These are phyloP conservation scores for Monoraphidium neglectum DNA, from an alignment of 139 green algal species.

Conservation along the genomic window DNA sequence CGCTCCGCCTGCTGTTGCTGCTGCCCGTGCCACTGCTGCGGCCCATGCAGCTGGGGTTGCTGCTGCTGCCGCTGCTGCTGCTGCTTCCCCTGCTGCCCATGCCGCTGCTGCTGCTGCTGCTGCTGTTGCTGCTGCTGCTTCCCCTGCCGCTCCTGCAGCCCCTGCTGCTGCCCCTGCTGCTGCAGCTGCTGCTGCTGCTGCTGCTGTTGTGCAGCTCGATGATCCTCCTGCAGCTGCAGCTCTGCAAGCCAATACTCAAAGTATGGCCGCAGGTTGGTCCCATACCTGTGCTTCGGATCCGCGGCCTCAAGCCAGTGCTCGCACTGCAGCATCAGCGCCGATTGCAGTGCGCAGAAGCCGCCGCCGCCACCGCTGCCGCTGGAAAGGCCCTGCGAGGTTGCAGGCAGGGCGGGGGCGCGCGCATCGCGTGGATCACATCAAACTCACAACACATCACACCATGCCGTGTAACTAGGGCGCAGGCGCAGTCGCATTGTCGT, in stretches of 20 bases:
- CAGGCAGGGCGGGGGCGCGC: too few species aligned
- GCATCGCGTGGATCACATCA: too few species aligned
- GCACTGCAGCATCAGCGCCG: constrained; percentile 43
- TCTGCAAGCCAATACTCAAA: constrained; percentile 49
- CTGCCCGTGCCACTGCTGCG: not conserved
- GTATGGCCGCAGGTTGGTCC: constrained; percentile 62
- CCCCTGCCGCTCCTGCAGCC: constrained; percentile 13
- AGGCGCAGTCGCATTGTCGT: too few species aligned
- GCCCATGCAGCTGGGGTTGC: not conserved
- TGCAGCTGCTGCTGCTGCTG: too few species aligned
- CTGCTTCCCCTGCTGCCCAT: constrained; percentile 1
- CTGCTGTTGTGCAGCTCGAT: too few species aligned
- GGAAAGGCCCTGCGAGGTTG: too few species aligned
- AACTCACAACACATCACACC: too few species aligned
- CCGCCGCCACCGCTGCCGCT: too few species aligned
- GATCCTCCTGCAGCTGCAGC: constrained; percentile 8
- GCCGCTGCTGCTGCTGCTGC: too few species aligned
- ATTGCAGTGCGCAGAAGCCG: too few species aligned
- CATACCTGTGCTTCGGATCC: constrained; percentile 67
- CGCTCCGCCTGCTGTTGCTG: not conserved
- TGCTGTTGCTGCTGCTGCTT: constrained; percentile 6
- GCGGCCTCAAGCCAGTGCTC: constrained; percentile 71
- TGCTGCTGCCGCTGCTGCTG: constrained; percentile 9
- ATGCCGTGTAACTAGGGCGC: too few species aligned
- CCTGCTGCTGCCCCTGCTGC: too few species aligned